phyloP scores from a whole-genome alignment of 805 yeast genomes.

The Monosporozyma solicola region DNA sequence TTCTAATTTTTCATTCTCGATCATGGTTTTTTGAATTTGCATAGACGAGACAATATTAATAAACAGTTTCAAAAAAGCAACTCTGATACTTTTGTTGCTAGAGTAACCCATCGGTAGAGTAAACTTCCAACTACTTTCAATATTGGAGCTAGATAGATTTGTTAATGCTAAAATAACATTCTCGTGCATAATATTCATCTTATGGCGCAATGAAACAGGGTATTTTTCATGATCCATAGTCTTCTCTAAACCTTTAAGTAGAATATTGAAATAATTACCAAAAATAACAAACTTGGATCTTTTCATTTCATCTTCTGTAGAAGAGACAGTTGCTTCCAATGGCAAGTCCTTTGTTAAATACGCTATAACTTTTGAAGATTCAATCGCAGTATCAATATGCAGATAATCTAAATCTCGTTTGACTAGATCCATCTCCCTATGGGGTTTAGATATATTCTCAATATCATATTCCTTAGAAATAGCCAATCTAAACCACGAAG shows the following conservation, averaged over 20 bases:
- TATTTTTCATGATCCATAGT: constrained; percentile 29
- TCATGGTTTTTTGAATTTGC: constrained; percentile 17
- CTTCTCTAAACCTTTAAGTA: constrained; percentile 37
- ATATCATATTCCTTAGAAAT: constrained; percentile 34
- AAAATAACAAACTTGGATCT: constrained; percentile 54
- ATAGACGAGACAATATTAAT: constrained; percentile 47
- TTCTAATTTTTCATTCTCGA: constrained; percentile 22
- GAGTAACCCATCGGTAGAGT: constrained; percentile 77
- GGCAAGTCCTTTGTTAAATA: constrained; percentile 47
- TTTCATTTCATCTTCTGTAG: constrained; percentile 42
- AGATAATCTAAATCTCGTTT: constrained; percentile 39
- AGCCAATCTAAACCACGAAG: constrained; percentile 49
- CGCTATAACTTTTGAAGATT: constrained; percentile 51
- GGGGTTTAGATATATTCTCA: constrained; percentile 27
- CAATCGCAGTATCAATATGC: constrained; percentile 53
- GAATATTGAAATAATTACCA: constrained; percentile 59
- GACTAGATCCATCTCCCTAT: constrained; percentile 28
- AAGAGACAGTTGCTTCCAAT: constrained; percentile 50
- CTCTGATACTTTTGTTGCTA: constrained; percentile 51
- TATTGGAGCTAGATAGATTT: constrained; percentile 61
- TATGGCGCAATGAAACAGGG: constrained; percentile 39
- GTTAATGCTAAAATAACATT: constrained; percentile 58
- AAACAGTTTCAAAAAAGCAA: constrained; percentile 71
- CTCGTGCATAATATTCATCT: constrained; percentile 48
- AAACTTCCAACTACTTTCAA: constrained; percentile 65